Evolutionary conservation across 345 rosid genomes (phyloP).

Genomic region (Eucalyptus pumila): DNA sequence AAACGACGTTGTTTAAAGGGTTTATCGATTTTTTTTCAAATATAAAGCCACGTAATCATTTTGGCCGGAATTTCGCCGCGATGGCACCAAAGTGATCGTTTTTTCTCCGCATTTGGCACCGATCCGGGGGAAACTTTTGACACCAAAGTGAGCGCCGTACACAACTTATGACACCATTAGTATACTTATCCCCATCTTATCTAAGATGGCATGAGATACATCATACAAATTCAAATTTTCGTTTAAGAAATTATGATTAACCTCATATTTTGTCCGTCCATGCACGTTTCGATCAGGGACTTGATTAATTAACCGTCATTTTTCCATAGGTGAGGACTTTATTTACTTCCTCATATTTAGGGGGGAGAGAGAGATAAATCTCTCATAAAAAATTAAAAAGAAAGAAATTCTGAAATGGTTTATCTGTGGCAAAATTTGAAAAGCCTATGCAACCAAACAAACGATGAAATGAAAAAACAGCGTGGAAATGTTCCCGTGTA

Average conservation of each 20-base stretch:
- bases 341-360: neutral
- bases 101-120: too few relatives aligned
- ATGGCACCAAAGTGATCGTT: too few relatives aligned
- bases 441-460: neutral
- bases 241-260: neutral
- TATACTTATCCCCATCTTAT: too few relatives aligned
- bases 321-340: neutral
- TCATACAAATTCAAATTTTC: neutral
- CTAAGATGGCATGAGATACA: too few relatives aligned
- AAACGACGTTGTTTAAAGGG: too few relatives aligned
- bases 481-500: neutral
- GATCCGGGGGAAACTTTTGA: too few relatives aligned
- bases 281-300: neutral
- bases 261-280: neutral
- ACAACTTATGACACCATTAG: too few relatives aligned
- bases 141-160: too few relatives aligned
- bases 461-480: neutral
- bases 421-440: neutral
- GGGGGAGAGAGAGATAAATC: neutral
- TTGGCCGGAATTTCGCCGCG: too few relatives aligned
- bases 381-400: neutral
- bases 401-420: neutral
- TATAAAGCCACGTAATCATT: too few relatives aligned
- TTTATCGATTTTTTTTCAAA: too few relatives aligned
- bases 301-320: neutral